Evolutionary conservation across 2,329 filamentous ascomycete genomes (phyloP), one percentile per base, ranked within the genome.

Genomic region (Talaromyces amestolkiae): DNA sequence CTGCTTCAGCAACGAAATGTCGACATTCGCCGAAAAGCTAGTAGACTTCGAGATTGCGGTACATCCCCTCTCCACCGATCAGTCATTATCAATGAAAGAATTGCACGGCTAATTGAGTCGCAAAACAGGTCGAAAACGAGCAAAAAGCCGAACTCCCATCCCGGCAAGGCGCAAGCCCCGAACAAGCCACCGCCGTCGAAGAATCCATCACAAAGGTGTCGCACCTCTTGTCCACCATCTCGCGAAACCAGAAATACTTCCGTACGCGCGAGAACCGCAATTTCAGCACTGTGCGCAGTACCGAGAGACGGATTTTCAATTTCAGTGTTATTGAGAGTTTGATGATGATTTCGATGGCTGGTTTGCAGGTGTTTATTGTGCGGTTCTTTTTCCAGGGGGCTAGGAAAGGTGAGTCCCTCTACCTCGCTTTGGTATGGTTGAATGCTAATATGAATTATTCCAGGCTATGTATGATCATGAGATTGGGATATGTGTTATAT

Each of bases 1-100:
- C 83, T 99, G 95, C 86, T 99, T 99, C 84, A 91, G 93, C 81
- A 99, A 99, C 76, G 91, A 95, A 76, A 97, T 99, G 91, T 96
- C 91, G 75, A 98, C 94, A 0, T 97, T 97, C 77, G 90, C 93
- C 61, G 95, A 99, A 81, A 99, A 99, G 83, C 89, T 92, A 77
- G 93, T 99, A 69, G 95, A 99, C 79, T 97, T 99, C 75, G 95
- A 99, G 82, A 97, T 99, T 76, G 87, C 93, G 68, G 94, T 95
- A 83, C 68, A 90, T 27, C 13, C 22, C 27, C 27, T 31, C 6
- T 8, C 31, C 15, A 27, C 17, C 11, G 6, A 9, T 27, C 17
- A n/a, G 17, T n/a, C 8, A 3, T 2, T n/a, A 2, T n/a, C 17
- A 19, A 13, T 2, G 2, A 13, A n/a, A 35, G 31, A n/a, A 54